These are phyloP conservation scores for Didymosphaeria variabile DNA, from an alignment of 2,329 filamentous ascomycete genomes.

Conservation along the genomic window DNA sequence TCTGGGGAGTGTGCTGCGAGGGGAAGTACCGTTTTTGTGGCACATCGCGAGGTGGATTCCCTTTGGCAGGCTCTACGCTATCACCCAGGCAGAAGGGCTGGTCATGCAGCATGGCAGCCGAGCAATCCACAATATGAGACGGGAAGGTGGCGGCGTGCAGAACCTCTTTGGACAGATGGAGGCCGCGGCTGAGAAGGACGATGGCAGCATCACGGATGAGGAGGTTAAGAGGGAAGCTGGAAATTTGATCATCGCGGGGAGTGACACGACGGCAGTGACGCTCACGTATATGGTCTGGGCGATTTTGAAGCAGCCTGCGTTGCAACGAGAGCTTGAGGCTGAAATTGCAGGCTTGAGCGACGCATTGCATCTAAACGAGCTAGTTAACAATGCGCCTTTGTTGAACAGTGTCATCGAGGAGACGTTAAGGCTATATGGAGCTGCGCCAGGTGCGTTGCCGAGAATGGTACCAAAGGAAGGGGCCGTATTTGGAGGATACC, in stretches of 20 bases:
- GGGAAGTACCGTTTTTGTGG: constrained; percentile 41
- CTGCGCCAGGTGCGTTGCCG: constrained; percentile 46
- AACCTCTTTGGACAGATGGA: constrained; percentile 41
- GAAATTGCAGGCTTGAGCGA: constrained; percentile 30
- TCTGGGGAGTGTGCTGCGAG: constrained; percentile 41
- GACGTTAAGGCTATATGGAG: constrained; percentile 48
- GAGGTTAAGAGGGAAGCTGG: constrained; percentile 40
- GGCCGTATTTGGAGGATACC: constrained; percentile 41
- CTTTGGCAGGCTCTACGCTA: constrained; percentile 13
- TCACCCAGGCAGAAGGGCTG: constrained; percentile 24
- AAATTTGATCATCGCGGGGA: constrained; percentile 44
- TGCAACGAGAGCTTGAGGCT: constrained; percentile 32
- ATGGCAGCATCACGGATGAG: constrained; percentile 33
- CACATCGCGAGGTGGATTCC: constrained; percentile 26
- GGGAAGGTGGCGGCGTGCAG: constrained; percentile 21
- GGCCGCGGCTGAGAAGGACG: constrained; percentile 28
- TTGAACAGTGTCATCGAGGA: constrained; percentile 52
- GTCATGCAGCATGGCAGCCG: constrained; percentile 22
- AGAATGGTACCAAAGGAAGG: constrained; percentile 47
- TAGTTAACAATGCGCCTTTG: constrained; percentile 35
- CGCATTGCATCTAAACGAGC: constrained; percentile 30
- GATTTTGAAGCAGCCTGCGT: constrained; percentile 30
- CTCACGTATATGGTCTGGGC: constrained; percentile 48
- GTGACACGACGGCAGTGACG: constrained; percentile 45
- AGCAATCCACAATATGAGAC: constrained; percentile 31